phyloP scores from a whole-genome alignment of 2,329 filamentous ascomycete genomes.

The Cercospora zeae-maydis region DNA sequence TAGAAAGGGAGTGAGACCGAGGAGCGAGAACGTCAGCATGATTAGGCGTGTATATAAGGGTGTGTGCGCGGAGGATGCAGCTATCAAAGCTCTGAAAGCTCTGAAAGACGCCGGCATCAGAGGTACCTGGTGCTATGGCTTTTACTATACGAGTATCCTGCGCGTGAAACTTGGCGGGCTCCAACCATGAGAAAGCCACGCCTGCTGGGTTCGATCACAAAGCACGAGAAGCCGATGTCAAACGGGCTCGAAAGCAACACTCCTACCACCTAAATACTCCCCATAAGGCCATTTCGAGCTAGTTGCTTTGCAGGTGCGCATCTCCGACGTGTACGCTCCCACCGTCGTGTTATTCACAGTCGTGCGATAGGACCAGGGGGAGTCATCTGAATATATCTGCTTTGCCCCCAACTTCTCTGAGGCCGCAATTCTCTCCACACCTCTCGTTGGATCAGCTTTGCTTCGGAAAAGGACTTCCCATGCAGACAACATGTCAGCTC shows the following conservation, averaged over 20 bases:
- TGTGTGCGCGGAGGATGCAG: too few species aligned
- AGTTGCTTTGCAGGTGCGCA: background rate
- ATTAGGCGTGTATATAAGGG: background rate
- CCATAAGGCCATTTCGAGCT: background rate
- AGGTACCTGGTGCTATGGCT: too few species aligned
- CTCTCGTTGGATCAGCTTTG: background rate
- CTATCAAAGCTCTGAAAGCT: too few species aligned
- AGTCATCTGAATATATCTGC: background rate
- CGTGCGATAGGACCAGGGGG: background rate
- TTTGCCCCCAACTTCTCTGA: background rate
- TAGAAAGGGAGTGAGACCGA: slow-evolving; percentile 35
- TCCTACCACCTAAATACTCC: background rate
- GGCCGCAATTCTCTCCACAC: background rate
- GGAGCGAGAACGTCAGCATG: background rate
- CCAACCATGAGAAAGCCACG: too few species aligned
- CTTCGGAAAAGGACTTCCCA: background rate
- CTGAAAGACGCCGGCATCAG: too few species aligned
- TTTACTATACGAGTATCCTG: too few species aligned
- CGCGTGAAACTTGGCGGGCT: too few species aligned
- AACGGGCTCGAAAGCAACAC: too few species aligned
- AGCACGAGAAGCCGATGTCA: too few species aligned
- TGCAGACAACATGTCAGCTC: background rate
- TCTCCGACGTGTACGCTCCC: background rate
- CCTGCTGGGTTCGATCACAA: too few species aligned
- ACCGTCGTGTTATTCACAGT: background rate